These are phyloP conservation scores for Thamnidium elegans DNA, from an alignment of 192 early-diverging fungal species.

Conservation along the genomic window DNA sequence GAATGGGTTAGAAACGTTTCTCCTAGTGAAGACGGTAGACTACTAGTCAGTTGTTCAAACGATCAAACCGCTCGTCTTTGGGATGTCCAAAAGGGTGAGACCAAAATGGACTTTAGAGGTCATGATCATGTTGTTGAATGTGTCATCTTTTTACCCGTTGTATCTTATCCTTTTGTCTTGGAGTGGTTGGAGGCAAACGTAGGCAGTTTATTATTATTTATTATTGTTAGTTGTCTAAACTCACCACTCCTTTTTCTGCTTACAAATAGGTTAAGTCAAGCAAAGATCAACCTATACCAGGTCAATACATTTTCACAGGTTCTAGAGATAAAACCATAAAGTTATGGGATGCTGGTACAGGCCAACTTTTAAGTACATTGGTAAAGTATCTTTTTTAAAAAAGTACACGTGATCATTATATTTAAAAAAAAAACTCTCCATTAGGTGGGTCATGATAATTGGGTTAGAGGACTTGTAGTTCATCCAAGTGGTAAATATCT, in stretches of 20 bases:
- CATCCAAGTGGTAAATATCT: slow-evolving; percentile 83
- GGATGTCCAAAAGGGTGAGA: slow-evolving; percentile 72
- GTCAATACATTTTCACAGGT: slow-evolving; percentile 75
- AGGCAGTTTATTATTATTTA: slow-evolving; percentile 20
- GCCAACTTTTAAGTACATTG: slow-evolving; percentile 73
- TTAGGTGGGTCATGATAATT: slow-evolving; percentile 87
- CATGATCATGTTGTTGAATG: slow-evolving; percentile 97
- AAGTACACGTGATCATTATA: background rate
- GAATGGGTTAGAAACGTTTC: slow-evolving; percentile 86
- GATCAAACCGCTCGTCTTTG: slow-evolving; percentile 89
- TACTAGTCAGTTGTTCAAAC: slow-evolving; percentile 76
- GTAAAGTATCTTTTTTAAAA: slow-evolving; percentile 38
- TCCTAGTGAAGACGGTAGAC: slow-evolving; percentile 66
- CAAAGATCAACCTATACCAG: slow-evolving; percentile 50
- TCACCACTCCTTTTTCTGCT: background rate
- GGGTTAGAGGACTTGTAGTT: slow-evolving; percentile 84
- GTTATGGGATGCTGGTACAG: slow-evolving; percentile 73
- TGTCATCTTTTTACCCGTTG: slow-evolving; percentile 76
- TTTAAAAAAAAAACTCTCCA: background rate
- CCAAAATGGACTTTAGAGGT: slow-evolving; percentile 76
- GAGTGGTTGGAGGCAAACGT: slow-evolving; percentile 67
- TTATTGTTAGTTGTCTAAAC: background rate
- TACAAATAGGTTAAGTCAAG: slow-evolving; percentile 36
- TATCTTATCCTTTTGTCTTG: slow-evolving; percentile 61
- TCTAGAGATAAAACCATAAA: slow-evolving; percentile 91